A percentile compares a stretch with the other conserved stretches of the same genome.
Conservation (phyloP, 108 stramenopile genomes). For the Cylindrotheca fusiformis region DNA sequence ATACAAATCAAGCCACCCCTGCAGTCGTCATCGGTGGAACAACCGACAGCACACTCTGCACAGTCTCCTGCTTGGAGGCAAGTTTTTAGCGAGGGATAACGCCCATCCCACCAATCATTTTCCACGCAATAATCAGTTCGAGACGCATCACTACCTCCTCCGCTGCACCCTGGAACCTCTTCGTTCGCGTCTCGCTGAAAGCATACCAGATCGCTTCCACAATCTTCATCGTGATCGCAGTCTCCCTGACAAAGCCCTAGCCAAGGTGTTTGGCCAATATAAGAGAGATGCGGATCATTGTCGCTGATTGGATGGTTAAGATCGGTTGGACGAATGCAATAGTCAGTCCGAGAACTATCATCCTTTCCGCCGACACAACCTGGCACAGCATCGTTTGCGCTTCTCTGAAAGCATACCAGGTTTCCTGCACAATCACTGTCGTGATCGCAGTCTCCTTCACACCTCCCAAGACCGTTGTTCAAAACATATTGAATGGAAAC, state of each 20-base stretch:
- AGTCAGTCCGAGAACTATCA: conserved; percentile 24
- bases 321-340: conserved; percentile 22
- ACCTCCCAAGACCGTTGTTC: conserved; percentile 25
- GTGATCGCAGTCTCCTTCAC: conserved; percentile 44
- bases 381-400: no score
- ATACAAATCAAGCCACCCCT: no score
- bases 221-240: conserved; percentile 30
- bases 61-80: no score
- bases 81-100: no score
- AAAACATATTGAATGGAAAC: no score
- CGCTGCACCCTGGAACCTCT: conserved; percentile 32
- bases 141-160: conserved; percentile 1
- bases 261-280: no score
- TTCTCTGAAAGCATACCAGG: conserved; percentile 29
- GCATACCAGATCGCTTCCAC: conserved; percentile 20
- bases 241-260: conserved; percentile 36
- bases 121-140: conserved; percentile 32
- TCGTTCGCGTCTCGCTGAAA: conserved; percentile 15
- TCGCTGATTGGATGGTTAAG: no score
- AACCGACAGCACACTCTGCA: no score
- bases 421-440: conserved; percentile 39
- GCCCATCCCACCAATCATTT: no score
- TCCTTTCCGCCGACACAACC: conserved; percentile 8
- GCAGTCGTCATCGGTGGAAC: no score
- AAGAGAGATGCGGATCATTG: no score